Evolutionary conservation across 2,329 filamentous ascomycete genomes (phyloP).

Genomic region (Ophiostoma ips): DNA sequence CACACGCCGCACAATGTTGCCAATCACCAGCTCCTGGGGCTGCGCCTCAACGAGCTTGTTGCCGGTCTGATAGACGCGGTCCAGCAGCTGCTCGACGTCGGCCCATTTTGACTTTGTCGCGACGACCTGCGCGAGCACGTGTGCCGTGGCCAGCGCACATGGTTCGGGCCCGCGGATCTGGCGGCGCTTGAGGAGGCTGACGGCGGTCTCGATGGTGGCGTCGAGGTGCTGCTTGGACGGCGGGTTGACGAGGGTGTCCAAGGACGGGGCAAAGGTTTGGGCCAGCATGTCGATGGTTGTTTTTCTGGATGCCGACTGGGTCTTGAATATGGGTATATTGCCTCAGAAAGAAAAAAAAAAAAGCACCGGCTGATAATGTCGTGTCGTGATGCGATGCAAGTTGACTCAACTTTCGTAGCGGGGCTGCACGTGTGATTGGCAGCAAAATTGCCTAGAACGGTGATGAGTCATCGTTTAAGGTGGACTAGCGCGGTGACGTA

Average conservation of each 20-base stretch:
- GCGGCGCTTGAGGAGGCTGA: slow-evolving; percentile 72
- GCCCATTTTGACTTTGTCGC: slow-evolving; percentile 58
- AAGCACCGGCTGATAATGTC: no score
- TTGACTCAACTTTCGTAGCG: no score
- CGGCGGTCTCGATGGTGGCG: slow-evolving; percentile 64
- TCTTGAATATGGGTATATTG: no score
- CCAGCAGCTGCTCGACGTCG: slow-evolving; percentile 65
- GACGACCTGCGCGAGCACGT: slow-evolving; percentile 77
- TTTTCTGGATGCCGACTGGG: background rate
- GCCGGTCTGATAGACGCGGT: slow-evolving; percentile 67
- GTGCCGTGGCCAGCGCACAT: slow-evolving; percentile 82
- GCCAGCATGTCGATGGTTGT: slow-evolving; percentile 34
- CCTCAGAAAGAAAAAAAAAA: no score
- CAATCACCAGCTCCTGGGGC: slow-evolving; percentile 80
- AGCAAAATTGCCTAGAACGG: no score
- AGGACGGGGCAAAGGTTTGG: slow-evolving; percentile 51
- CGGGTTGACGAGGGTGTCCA: slow-evolving; percentile 66
- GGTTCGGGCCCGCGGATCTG: slow-evolving; percentile 80
- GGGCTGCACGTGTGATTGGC: no score
- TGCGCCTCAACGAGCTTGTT: slow-evolving; percentile 67
- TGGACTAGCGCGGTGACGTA: no score
- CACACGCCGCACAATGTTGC: slow-evolving; percentile 85
- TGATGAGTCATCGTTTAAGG: no score
- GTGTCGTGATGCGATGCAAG: background rate
- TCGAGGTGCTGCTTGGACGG: slow-evolving; percentile 41